A percentile compares a stretch with the other conserved stretches of the same genome.
Conservation (phyloP, 108 stramenopile genomes). For the Nitzschia palea region DNA sequence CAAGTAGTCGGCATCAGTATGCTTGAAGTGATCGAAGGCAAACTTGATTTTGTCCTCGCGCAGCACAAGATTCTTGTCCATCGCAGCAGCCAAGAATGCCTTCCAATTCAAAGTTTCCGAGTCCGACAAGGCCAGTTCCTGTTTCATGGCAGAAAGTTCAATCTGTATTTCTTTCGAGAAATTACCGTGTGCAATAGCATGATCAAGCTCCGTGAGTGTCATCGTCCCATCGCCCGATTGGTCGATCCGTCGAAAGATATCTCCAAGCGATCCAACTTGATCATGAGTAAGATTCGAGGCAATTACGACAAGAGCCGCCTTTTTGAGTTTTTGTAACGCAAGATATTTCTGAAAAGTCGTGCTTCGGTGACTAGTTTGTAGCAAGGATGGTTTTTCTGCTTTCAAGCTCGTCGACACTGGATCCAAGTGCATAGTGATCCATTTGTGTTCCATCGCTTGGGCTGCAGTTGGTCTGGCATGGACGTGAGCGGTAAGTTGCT, state of each 20-base stretch:
- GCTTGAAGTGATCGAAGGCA: conserved; percentile 86
- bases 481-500: not conserved
- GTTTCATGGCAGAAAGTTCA: conserved; percentile 49
- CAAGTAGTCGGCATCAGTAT: conserved; percentile 60
- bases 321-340: conserved; percentile 85
- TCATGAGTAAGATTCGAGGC: conserved; percentile 76
- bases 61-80: conserved; percentile 76
- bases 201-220: conserved; percentile 73
- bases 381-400: conserved; percentile 25
- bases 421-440: conserved; percentile 59
- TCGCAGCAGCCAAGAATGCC: conserved; percentile 81
- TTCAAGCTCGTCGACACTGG: not conserved
- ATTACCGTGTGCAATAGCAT: conserved; percentile 55
- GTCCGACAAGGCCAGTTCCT: conserved; percentile 65
- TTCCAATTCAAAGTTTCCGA: conserved; percentile 82
- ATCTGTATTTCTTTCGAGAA: conserved; percentile 36
- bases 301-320: conserved; percentile 81
- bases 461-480: conserved; percentile 63
- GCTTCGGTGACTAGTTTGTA: conserved; percentile 18
- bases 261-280: conserved; percentile 70
- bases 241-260: conserved; percentile 77
- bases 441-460: conserved; percentile 70
- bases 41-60: conserved; percentile 81
- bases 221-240: conserved; percentile 66
- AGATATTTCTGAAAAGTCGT: conserved; percentile 73